Evolutionary conservation across 2,329 filamentous ascomycete genomes (phyloP), one percentile per base, ranked within the genome.

Genomic region (Zymoseptoria passerinii): DNA sequence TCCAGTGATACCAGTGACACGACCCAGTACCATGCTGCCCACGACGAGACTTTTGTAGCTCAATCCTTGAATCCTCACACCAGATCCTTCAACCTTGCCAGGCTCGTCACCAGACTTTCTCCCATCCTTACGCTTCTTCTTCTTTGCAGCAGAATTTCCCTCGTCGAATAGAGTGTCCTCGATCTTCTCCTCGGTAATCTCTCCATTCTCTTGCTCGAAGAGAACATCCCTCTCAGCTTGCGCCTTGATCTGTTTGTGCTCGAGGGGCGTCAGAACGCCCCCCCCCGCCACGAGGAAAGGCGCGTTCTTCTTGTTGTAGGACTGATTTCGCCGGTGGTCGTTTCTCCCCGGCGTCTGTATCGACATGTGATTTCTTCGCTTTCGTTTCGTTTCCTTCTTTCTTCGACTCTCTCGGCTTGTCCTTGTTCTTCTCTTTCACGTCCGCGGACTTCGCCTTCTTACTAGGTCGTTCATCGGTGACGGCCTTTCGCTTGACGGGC

Each of bases 181-280:
- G 74, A 81, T 74, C 75, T 83, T 67, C 69, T 73, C 63, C 77
- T 82, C 63, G 71, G 71, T 75, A 79, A 88, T 61, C 72, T 81
- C 83, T n/a, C 75, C 75, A 9, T 74, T 83, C 65, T 87, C 82
- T 67, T 95, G 87, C 74, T 97, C 94, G 71, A 92, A 94, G 48
- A 95, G 78, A 48, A 92, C 94, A 78, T 99, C 94, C 67, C 88
- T 86, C 70, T 89, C 94, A 51, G 94, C 94, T 74, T 97, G 88
- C 59, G 95, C 87, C 68, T 94, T 88, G 63, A 99, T 97, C 75
- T 97, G 90, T 77, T 96, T 96, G 72, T 95, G 89, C 73, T 99
- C 94, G 54, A 99, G 79, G 19, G 94, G 92, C 1, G 94, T 96
- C 71, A 99, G 78, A 55, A 96, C 81, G 70, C 90, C 95, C 55